Base-by-base conservation (phyloP, 2,329 filamentous ascomycete genomes). In the Talaromyces sp. region DNA sequence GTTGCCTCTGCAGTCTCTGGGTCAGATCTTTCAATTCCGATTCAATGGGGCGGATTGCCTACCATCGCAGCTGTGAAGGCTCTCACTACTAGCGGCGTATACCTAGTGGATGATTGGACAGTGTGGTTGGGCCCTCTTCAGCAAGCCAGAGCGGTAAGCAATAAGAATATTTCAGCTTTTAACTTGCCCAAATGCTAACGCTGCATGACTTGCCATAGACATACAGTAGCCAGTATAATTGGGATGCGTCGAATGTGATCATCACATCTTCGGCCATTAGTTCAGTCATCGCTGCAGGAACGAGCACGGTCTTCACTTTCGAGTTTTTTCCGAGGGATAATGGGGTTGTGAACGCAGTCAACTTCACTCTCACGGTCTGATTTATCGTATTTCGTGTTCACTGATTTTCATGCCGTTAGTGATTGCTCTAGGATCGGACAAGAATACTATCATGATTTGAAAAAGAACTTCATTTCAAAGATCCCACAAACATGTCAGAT, bases 61-160 rank as follows among this genome's bases (percentile, higher is more conserved):
- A 71, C 74, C 5, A 69, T 79, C 0, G 82, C 82, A 0, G 73
- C 82, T 0, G 75, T 84, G 2, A 80, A 80, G 57, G 80, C 81
- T 9, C 41, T 79, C 4, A 76, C 75, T 17, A 65, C 61, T 1
- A 79, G 82, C 54, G 81, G 80, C 1, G 72, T 67, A 6, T 81
- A 75, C 47, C 63, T 86, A 6, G 74, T 81, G 3, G 83, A 86
- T 56, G 76, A 80, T 45, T 86, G 80, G 80, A 86, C 83, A 0
- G 66, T 75, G 60, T 82, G 75, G 27, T 66, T 85, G 1, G 78
- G 79, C 0, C 72, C 77, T 2, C 63, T 86, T 20, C 81, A 85
- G 61, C 74, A 82, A 56, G 77, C 69, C 1, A 61, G 64, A 11
- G 63, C 73, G 14, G 77, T 72, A 57, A 57, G 57, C 59, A 2